These are phyloP conservation scores for Hamigera avellanea DNA, from an alignment of 495 filamentous ascomycete species.

Conservation along the genomic window DNA sequence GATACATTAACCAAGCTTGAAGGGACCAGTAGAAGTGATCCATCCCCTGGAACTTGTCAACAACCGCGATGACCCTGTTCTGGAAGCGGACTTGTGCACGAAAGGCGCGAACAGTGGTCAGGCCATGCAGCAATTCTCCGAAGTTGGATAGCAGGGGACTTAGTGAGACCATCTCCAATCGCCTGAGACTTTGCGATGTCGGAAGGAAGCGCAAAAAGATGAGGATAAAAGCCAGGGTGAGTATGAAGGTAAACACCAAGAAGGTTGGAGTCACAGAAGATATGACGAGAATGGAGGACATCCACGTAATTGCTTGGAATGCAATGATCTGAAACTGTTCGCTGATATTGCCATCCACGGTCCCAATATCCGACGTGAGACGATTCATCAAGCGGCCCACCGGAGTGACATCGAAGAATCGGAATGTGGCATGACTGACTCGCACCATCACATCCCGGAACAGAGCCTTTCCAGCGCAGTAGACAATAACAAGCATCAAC, in stretches of 20 bases:
- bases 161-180: constrained; percentile 75
- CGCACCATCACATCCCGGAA: constrained; percentile 56
- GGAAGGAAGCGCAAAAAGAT: constrained; percentile 68
- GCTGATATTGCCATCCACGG: constrained; percentile 68
- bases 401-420: constrained; percentile 79
- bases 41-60: constrained; percentile 80
- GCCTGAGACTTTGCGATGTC: constrained; percentile 67
- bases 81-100: constrained; percentile 65
- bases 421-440: constrained; percentile 69
- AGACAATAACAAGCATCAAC: constrained; percentile 58
- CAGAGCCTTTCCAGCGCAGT: constrained; percentile 59
- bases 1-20: constrained; percentile 69
- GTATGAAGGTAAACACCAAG: constrained; percentile 52
- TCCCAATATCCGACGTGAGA: constrained; percentile 73
- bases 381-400: constrained; percentile 80
- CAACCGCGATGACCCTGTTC: constrained; percentile 57
- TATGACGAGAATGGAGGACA: constrained; percentile 61
- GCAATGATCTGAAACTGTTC: constrained; percentile 53
- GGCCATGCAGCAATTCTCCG: constrained; percentile 62
- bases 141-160: constrained; percentile 80
- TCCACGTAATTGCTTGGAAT: constrained; percentile 54
- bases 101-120: constrained; percentile 71
- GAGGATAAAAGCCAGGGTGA: constrained; percentile 50
- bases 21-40: constrained; percentile 88
- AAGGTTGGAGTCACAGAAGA: constrained; percentile 63